Base-by-base conservation (phyloP, 345 rosid genomes). In the Tarenaya hassleriana region DNA sequence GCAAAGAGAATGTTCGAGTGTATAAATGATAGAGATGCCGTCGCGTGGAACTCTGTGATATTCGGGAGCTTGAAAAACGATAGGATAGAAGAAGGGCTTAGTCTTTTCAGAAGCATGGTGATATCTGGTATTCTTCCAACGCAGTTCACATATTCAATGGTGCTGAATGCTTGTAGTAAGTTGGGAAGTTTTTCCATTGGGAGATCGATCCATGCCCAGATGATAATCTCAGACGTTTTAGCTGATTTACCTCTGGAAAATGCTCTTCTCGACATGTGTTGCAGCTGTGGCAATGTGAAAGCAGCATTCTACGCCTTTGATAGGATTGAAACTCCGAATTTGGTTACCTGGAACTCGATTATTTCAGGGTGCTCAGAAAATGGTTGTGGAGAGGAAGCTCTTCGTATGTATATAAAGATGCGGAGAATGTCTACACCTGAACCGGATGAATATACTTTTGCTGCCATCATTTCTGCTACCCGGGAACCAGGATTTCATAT, bases 321-420 rank as follows among this genome's bases (percentile, higher is more conserved):
- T 20, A 68, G 67, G 67, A 76, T 77, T 44, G 66, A 61, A 44
- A 63, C 53, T 13, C 78, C 73, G 9, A 71, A 79, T 72, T 61
- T 87, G 68, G 82, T 87, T 56, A 77, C 96, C 1, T 91, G 95
- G 95, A 91, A 91, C 70, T 72, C 96, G 14, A 62, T 91, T 72
- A 79, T 91, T 45, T 66, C 76, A 0, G 91, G 98, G 39, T 75
- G 49, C 61, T 68, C 83, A 32, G 84, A 77, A 58, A 81, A 77
- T 41, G 89, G 77, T 5, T 73, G 76, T 56, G 83, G 64, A 41
- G 78, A 63, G 61, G 52, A 52, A 48, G 96, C 87, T 31, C 58
- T 82, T 70, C 61, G 54, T 58, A 34, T 84, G 66, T 82, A 78
- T 70, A 51, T 66, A 58, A 53, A 45, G 59, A 56, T 91, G 55